phyloP scores from a whole-genome alignment of 2,329 filamentous ascomycete species.

The Fusarium sp. region DNA sequence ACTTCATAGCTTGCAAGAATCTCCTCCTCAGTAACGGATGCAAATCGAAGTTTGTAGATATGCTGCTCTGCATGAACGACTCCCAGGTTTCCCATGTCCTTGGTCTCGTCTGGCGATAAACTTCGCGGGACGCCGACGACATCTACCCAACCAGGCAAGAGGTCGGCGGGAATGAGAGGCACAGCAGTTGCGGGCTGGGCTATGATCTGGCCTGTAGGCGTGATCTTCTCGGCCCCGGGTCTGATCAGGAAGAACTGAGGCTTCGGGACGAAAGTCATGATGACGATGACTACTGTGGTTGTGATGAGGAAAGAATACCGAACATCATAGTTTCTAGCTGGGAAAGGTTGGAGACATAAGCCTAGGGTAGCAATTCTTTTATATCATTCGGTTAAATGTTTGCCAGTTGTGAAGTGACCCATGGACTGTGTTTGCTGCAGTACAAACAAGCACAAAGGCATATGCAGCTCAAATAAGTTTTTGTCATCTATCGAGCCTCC shows the following conservation, averaged over 20 bases:
- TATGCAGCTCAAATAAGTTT: neutral
- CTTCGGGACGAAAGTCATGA: slow-evolving; percentile 31
- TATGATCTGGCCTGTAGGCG: slow-evolving; percentile 35
- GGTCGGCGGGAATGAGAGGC: slow-evolving; percentile 65
- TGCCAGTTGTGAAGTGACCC: neutral
- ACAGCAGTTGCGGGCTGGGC: slow-evolving; percentile 54
- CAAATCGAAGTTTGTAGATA: slow-evolving; percentile 35
- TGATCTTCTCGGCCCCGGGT: slow-evolving; percentile 46
- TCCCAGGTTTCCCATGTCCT: slow-evolving; percentile 55
- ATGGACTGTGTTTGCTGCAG: slow-evolving; percentile 4
- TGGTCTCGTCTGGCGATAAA: slow-evolving; percentile 53
- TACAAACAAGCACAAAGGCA: slow-evolving; percentile 23
- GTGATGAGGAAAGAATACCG: neutral
- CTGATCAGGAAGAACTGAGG: slow-evolving; percentile 58
- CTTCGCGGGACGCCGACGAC: slow-evolving; percentile 57
- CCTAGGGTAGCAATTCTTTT: neutral
- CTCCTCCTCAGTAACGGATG: slow-evolving; percentile 1
- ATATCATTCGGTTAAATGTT: slow-evolving; percentile 6
- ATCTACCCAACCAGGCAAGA: slow-evolving; percentile 60
- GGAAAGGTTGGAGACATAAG: neutral
- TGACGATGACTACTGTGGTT: neutral
- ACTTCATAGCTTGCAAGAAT: slow-evolving; percentile 1
- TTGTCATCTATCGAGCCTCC: slow-evolving; percentile 57
- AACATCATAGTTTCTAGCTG: neutral
- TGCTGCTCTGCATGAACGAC: slow-evolving; percentile 35